Evolutionary conservation across 2,329 filamentous ascomycete species (phyloP).

Genomic region (Aspergillus tamarii): DNA sequence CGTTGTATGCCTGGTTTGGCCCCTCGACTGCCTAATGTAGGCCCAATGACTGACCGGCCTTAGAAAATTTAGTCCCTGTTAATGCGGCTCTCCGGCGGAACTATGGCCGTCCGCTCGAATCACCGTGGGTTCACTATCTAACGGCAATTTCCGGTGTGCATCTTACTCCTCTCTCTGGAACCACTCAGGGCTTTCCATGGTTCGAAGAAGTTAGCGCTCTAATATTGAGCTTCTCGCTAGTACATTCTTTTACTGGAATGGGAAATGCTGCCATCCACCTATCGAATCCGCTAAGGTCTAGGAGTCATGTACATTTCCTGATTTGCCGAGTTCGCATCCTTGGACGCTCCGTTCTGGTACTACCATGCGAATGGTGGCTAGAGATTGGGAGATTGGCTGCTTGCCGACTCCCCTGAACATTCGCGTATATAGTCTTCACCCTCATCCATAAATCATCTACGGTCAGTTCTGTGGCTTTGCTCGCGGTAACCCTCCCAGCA

Average conservation of each 20-base stretch:
- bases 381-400: not conserved
- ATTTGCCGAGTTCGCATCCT: not conserved
- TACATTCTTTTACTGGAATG: not conserved
- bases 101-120: not conserved
- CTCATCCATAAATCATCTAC: constrained; percentile 17
- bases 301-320: not conserved
- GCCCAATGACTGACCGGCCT: not conserved
- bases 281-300: not conserved
- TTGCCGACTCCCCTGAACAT: not conserved
- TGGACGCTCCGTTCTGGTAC: not conserved
- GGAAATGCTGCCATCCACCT: not conserved
- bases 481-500: constrained; percentile 27
- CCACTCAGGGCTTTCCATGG: constrained; percentile 9
- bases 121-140: not conserved
- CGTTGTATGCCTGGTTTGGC: constrained; percentile 1
- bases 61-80: not conserved
- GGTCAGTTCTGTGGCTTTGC: constrained; percentile 20
- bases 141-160: constrained; percentile 3
- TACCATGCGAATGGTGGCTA: not conserved
- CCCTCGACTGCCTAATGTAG: not conserved
- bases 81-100: constrained; percentile 2
- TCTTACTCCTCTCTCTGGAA: not conserved
- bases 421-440: constrained; percentile 8
- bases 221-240: not conserved
- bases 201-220: not conserved